A percentile compares a stretch with the other conserved stretches of the same genome.
phyloP scores from a whole-genome alignment of 208 protist genomes.

The Novymonas esmeraldas region DNA sequence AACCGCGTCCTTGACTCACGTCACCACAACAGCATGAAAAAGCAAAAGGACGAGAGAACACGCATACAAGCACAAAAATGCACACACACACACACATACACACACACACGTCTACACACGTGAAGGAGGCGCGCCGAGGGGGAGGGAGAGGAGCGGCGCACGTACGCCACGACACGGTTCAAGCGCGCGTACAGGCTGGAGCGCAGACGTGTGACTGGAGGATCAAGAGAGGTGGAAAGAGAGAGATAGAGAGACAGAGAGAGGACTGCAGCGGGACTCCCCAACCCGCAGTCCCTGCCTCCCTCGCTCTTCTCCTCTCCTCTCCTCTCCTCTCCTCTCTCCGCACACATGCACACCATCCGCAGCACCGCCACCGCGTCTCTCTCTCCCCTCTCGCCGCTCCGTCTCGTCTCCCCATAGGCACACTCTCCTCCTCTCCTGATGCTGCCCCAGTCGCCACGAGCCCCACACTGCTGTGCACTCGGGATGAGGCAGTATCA shows the following conservation, averaged over 20 bases:
- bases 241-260: background rate
- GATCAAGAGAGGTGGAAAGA: background rate
- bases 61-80: conserved; percentile 7
- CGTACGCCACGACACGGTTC: too few relatives aligned
- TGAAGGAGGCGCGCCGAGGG: too few relatives aligned
- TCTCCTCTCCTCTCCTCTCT: conserved; percentile 3
- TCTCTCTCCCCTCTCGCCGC: background rate
- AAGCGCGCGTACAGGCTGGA: too few relatives aligned
- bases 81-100: background rate
- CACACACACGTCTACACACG: too few relatives aligned
- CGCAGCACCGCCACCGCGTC: background rate
- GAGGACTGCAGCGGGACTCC: background rate
- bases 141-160: background rate
- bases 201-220: background rate
- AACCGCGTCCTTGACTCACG: too few relatives aligned
- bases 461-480: too few relatives aligned
- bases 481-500: too few relatives aligned
- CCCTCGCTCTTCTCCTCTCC: background rate
- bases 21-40: too few relatives aligned
- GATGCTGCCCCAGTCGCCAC: too few relatives aligned
- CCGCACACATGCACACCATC: background rate
- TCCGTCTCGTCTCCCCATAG: too few relatives aligned
- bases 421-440: too few relatives aligned
- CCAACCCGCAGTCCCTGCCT: background rate
- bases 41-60: too few relatives aligned